Evolutionary conservation across 768 basidiomycete species (phyloP).

Genomic region (Mycena epipterygia): DNA sequence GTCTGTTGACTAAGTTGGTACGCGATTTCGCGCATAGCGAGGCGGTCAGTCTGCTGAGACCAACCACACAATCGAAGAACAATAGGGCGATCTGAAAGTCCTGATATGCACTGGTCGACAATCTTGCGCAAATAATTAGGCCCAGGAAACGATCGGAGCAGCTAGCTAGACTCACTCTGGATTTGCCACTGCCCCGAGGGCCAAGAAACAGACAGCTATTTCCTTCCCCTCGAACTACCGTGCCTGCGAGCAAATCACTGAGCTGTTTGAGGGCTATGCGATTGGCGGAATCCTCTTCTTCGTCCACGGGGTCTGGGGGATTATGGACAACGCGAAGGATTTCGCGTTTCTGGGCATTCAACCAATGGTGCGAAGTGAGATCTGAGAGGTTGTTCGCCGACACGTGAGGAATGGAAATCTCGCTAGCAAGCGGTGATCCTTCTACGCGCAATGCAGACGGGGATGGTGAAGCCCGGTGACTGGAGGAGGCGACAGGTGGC

Average conservation of each 20-base stretch:
- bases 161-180: conserved; percentile 62
- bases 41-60: conserved; percentile 85
- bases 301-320: conserved; percentile 41
- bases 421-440: background rate
- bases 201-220: conserved; percentile 94
- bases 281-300: conserved; percentile 62
- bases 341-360: conserved; percentile 70
- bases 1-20: conserved; percentile 86
- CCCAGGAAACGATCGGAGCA: background rate
- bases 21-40: conserved; percentile 94
- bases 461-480: background rate
- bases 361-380: conserved; percentile 52
- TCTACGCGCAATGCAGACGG: background rate
- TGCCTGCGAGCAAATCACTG: conserved; percentile 76
- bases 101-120: conserved; percentile 67
- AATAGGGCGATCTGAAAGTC: conserved; percentile 68
- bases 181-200: conserved; percentile 90
- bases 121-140: conserved; percentile 56
- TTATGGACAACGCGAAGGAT: conserved; percentile 39
- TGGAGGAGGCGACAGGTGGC: background rate
- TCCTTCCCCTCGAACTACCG: conserved; percentile 86
- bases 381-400: conserved; percentile 39
- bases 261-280: conserved; percentile 69
- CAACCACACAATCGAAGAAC: conserved; percentile 88
- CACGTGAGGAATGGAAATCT: background rate